A percentile compares a stretch with the other conserved stretches of the same genome.
These are phyloP conservation scores for Trichoderma sp. DNA, from an alignment of 2,329 filamentous ascomycete species.

Conservation along the genomic window DNA sequence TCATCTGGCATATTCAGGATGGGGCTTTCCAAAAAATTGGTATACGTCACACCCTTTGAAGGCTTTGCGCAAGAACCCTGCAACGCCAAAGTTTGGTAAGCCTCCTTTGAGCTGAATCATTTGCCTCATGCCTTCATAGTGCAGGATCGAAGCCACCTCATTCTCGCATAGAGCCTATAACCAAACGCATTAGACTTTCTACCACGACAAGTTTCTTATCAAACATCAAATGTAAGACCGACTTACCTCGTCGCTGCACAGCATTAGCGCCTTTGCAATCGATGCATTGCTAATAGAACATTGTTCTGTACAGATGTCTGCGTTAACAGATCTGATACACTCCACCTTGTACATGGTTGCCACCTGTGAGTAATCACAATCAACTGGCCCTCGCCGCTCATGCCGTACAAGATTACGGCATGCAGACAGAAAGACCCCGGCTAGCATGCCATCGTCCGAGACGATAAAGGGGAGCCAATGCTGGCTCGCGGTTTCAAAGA, in stretches of 20 bases:
- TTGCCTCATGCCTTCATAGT: neutral
- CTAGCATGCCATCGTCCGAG: neutral
- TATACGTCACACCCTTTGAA: neutral
- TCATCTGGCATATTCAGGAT: neutral
- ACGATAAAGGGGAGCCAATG: neutral
- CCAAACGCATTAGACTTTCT: neutral
- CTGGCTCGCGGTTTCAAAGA: neutral
- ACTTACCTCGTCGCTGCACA: neutral
- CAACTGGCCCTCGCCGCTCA: neutral
- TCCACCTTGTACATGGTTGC: neutral
- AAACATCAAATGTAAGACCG: neutral
- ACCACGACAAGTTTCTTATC: neutral
- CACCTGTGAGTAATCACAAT: neutral
- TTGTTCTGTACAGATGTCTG: neutral
- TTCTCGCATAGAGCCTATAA: neutral
- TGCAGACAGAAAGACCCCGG: neutral
- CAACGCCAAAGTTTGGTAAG: neutral
- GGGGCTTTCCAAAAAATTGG: neutral
- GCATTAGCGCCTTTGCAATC: neutral
- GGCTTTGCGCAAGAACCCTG: neutral
- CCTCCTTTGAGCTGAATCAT: neutral
- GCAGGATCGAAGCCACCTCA: neutral
- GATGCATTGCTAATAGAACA: neutral
- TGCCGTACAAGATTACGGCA: neutral
- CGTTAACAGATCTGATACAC: neutral